Evolutionary conservation across 106 monocot genomes (phyloP).

Genomic region (Dendrobium huoshanense): DNA sequence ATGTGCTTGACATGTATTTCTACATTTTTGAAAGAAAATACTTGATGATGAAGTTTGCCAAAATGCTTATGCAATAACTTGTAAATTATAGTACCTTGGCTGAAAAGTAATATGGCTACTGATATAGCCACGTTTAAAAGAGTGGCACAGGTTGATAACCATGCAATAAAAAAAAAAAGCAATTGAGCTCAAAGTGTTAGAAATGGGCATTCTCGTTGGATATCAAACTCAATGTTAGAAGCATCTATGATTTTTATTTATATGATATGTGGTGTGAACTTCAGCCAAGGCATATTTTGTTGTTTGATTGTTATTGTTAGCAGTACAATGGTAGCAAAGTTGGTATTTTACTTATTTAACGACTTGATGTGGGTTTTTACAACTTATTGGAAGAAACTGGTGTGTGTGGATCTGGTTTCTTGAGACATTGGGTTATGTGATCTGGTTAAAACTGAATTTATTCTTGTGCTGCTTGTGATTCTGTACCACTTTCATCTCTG

Average conservation of each 20-base stretch:
- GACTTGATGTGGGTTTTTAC: background rate
- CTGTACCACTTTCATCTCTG: background rate
- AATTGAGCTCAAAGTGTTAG: background rate
- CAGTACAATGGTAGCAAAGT: background rate
- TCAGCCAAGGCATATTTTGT: background rate
- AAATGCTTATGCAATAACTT: background rate
- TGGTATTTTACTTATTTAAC: background rate
- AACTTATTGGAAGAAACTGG: background rate
- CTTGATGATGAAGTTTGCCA: background rate
- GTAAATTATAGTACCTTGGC: background rate
- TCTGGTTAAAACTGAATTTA: background rate
- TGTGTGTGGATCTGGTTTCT: background rate
- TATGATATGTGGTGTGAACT: background rate
- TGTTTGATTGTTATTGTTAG: background rate
- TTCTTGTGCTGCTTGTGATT: background rate
- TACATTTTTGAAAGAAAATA: background rate
- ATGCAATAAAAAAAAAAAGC: background rate
- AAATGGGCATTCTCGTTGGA: background rate
- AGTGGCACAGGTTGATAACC: background rate
- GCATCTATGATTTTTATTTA: background rate
- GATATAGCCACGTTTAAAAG: background rate
- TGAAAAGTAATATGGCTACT: background rate
- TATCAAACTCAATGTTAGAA: background rate
- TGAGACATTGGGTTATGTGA: background rate
- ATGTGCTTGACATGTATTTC: background rate